These are phyloP conservation scores for Curvularia eragrostidis DNA, from an alignment of 2,329 filamentous ascomycete genomes.

Conservation along the genomic window DNA sequence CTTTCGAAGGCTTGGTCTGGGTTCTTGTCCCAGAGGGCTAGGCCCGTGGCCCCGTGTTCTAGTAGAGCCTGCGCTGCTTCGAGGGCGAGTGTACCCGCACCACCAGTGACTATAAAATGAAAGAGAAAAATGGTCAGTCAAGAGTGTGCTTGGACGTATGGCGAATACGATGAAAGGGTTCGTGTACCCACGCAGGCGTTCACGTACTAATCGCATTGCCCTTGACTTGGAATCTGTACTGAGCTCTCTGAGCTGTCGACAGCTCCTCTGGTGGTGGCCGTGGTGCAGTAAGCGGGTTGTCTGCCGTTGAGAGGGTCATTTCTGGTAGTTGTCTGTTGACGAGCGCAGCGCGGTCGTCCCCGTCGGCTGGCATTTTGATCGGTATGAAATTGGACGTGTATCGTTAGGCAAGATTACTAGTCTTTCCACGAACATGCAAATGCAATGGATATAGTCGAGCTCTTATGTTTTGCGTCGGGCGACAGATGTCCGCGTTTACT, in stretches of 20 bases:
- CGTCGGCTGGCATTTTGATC: slow-evolving; percentile 43
- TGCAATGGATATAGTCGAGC: background rate
- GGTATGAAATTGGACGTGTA: background rate
- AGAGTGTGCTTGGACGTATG: background rate
- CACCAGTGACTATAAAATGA: slow-evolving; percentile 64
- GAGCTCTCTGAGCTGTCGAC: slow-evolving; percentile 51
- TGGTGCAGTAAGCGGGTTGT: slow-evolving; percentile 54
- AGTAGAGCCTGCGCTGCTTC: slow-evolving; percentile 67
- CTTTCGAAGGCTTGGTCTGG: slow-evolving; percentile 51
- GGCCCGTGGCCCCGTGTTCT: slow-evolving; percentile 68
- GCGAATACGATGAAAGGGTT: slow-evolving; percentile 1
- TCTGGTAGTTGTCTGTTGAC: slow-evolving; percentile 55
- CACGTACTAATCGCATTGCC: slow-evolving; percentile 61
- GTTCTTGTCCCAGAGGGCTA: slow-evolving; percentile 68
- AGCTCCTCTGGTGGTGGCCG: slow-evolving; percentile 53
- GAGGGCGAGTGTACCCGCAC: slow-evolving; percentile 68
- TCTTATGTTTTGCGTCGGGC: slow-evolving; percentile 16
- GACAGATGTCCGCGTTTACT: slow-evolving; percentile 21
- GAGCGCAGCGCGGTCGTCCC: slow-evolving; percentile 53
- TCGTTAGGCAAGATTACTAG: background rate
- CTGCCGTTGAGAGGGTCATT: slow-evolving; percentile 58
- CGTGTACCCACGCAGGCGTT: slow-evolving; percentile 22
- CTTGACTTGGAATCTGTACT: slow-evolving; percentile 58
- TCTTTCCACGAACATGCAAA: background rate
- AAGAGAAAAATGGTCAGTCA: slow-evolving; percentile 1